A percentile compares a stretch with the other conserved stretches of the same genome.
phyloP scores from a whole-genome alignment of 2,329 filamentous ascomycete species.

The Beauveria brongniartii region DNA sequence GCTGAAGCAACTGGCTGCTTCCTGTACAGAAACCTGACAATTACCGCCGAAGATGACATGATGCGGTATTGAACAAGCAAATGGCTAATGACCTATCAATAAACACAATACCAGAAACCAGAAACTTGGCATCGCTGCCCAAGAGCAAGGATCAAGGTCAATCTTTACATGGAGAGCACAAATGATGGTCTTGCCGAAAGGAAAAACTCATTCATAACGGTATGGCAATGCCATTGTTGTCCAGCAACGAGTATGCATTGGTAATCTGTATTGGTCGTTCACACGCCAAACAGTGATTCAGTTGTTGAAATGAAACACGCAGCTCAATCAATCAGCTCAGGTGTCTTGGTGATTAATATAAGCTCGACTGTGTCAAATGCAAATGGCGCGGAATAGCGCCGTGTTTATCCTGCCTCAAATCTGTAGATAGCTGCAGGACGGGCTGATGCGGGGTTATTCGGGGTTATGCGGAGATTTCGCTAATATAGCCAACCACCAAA shows the following conservation, averaged over 20 bases:
- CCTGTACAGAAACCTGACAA: not conserved
- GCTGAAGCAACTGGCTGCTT: not conserved
- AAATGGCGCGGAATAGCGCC: not conserved
- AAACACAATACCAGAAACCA: no score
- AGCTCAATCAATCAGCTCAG: not conserved
- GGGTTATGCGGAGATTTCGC: constrained; percentile 1
- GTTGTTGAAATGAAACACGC: no score
- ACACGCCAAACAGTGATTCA: not conserved
- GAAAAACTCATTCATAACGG: no score
- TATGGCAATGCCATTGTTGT: not conserved
- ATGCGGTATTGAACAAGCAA: not conserved
- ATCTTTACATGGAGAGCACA: not conserved
- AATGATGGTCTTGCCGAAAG: not conserved
- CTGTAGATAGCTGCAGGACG: no score
- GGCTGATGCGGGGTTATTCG: constrained; percentile 1
- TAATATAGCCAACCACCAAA: not conserved
- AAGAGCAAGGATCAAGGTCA: not conserved
- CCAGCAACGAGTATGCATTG: not conserved
- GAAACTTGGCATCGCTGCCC: no score
- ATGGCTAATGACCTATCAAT: no score
- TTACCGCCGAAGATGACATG: not conserved
- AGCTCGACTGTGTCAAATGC: no score
- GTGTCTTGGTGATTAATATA: not conserved
- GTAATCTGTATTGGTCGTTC: not conserved
- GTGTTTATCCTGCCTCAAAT: not conserved